Evolutionary conservation across 495 filamentous ascomycete genomes (phyloP), one percentile per base, ranked within the genome.

Genomic region (Lasiosphaeria miniovina): DNA sequence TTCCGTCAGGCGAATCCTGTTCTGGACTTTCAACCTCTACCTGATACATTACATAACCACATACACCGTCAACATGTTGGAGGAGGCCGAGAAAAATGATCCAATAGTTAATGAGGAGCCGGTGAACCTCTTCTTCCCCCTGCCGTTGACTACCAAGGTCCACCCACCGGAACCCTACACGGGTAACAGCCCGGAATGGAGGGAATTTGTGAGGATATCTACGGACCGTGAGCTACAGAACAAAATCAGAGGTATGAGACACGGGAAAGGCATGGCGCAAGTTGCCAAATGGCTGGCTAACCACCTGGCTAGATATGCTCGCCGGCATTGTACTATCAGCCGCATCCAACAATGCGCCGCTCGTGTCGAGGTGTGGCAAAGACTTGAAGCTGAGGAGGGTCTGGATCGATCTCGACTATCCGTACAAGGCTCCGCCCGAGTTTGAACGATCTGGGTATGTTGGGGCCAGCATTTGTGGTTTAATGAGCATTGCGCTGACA

Each of bases 101-200:
- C 64, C 59, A 34, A 65, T 67, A 32, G 50, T 43, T 8, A 63
- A 57, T 3, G 66, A 62, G 33, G 57, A 52, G 1, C 53, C 64
- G 4, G 64, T 24, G 24, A 24, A 63, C 65, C 11, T 85, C 2
- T 91, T 93, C 64, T 82, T 93, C 46, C 87, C 88, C 2, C 70
- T 91, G 75, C 66, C 83, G 63, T 52, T 75, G 74, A 74, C 76
- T 62, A 67, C 76, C 74, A 67, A 72, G 69, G 35, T 73, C 69
- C 48, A 83, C 71, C 59, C 65, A 0, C 68, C 67, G 11, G 45
- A 61, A 33, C 73, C 73, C 12, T 93, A 91, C 69, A 75, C 78
- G 31, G 75, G 78, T 32, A 79, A 74, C 3, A 86, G 89, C 67
- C 87, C 89, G 4, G 90, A 92, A 68, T 91, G 87, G 88, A 75